Conservation (phyloP, 2,329 filamentous ascomycete genomes). For the Exophiala oligosperma region DNA sequence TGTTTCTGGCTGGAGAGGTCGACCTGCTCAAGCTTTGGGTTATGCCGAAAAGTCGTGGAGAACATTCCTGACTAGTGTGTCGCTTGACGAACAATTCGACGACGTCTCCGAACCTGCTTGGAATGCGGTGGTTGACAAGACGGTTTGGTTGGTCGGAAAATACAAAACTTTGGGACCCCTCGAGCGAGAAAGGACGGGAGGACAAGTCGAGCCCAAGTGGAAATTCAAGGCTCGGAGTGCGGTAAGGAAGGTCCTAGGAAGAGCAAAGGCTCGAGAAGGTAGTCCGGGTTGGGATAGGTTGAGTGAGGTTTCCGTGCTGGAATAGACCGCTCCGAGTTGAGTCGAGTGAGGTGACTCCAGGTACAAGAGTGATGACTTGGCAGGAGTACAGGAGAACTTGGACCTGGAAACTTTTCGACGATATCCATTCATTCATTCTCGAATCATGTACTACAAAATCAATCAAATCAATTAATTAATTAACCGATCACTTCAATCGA, state of each 20-base stretch:
- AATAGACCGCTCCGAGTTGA: background rate
- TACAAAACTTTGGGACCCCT: conserved; percentile 73
- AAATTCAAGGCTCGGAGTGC: conserved; percentile 85
- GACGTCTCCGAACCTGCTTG: conserved; percentile 61
- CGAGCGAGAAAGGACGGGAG: conserved; percentile 48
- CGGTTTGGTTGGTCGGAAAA: conserved; percentile 75
- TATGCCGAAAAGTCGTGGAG: conserved; percentile 91
- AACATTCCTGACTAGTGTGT: conserved; percentile 38
- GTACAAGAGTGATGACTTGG: too few species aligned
- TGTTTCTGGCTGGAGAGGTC: conserved; percentile 70
- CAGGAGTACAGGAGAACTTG: too few species aligned
- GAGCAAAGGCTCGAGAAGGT: conserved; percentile 74
- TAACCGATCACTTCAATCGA: too few species aligned
- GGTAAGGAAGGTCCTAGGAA: conserved; percentile 77
- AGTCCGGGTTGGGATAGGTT: conserved; percentile 38
- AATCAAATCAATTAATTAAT: too few species aligned
- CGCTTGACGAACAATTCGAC: conserved; percentile 12
- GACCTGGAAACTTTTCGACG: too few species aligned
- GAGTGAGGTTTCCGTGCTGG: conserved; percentile 4
- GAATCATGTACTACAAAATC: too few species aligned
- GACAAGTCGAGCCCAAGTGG: conserved; percentile 76
- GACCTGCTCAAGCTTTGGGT: conserved; percentile 71
- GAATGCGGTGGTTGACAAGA: conserved; percentile 72
- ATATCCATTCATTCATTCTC: too few species aligned
- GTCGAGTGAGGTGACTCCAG: too few species aligned